A percentile compares a stretch with the other conserved stretches of the same genome.
phyloP scores from a whole-genome alignment of 108 stramenopile genomes.

The Cyclotella distinguenda region DNA sequence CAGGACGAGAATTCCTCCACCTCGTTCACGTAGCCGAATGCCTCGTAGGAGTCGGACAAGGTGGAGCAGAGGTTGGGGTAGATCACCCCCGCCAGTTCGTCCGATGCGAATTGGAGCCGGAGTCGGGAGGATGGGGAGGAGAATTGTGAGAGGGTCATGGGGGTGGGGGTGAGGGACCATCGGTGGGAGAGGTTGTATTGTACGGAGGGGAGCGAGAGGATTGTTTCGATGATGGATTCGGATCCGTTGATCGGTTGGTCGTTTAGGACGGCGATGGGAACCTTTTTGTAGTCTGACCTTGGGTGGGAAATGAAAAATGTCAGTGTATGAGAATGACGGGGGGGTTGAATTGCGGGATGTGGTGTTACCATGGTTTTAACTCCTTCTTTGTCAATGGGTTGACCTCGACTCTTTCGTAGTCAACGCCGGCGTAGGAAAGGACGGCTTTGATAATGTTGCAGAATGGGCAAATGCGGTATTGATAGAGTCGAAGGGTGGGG shows the following conservation, averaged over 20 bases:
- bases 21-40: constrained; percentile 83
- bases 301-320: background rate
- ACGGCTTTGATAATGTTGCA: constrained; percentile 85
- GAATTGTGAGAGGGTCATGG: constrained; percentile 53
- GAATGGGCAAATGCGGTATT: constrained; percentile 93
- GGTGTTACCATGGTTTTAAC: constrained; percentile 54
- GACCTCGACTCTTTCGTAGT: constrained; percentile 76
- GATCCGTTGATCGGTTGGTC: constrained; percentile 64
- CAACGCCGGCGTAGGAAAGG: constrained; percentile 59
- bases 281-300: constrained; percentile 82
- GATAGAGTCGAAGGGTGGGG: constrained; percentile 65
- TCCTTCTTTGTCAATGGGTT: constrained; percentile 93
- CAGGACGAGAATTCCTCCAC: constrained; percentile 54
- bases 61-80: constrained; percentile 91
- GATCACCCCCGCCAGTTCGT: constrained; percentile 81
- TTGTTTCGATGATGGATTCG: constrained; percentile 52
- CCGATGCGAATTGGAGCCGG: constrained; percentile 79
- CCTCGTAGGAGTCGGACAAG: constrained; percentile 65
- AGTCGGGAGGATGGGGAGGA: constrained; percentile 48
- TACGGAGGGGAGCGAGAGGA: constrained; percentile 31
- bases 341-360: background rate
- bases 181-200: constrained; percentile 13
- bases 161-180: constrained; percentile 34
- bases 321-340: background rate
- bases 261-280: constrained; percentile 78